These are phyloP conservation scores for Diplocarpon mali DNA, from an alignment of 2,329 filamentous ascomycete genomes.

Conservation along the genomic window DNA sequence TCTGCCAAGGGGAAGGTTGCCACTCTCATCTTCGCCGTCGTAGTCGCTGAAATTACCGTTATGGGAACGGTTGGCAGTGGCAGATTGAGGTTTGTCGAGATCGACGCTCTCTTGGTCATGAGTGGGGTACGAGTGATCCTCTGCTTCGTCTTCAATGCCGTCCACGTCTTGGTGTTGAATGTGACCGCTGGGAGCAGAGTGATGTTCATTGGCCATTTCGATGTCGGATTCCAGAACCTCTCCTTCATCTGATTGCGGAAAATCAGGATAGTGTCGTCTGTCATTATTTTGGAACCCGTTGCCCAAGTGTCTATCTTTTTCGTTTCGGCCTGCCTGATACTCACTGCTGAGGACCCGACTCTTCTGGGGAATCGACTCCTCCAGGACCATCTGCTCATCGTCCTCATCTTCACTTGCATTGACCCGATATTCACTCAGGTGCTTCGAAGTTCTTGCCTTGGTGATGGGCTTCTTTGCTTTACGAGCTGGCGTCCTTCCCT, in stretches of 20 bases:
- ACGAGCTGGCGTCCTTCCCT: background rate
- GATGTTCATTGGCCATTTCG: background rate
- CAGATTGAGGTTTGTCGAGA: background rate
- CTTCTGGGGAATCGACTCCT: background rate
- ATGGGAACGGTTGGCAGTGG: background rate
- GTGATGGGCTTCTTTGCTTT: background rate
- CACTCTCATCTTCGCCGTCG: background rate
- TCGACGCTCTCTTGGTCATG: slow-evolving; percentile 6
- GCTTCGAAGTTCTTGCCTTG: background rate
- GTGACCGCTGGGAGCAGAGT: background rate
- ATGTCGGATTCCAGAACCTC: slow-evolving; percentile 1
- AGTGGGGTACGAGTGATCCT: background rate
- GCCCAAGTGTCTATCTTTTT: background rate
- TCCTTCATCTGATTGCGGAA: background rate
- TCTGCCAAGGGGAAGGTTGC: background rate
- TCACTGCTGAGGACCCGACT: no score
- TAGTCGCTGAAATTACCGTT: background rate
- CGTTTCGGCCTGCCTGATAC: background rate
- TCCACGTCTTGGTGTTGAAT: background rate
- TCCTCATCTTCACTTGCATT: slow-evolving; percentile 1
- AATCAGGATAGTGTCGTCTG: no score
- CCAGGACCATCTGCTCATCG: background rate
- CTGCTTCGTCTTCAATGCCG: slow-evolving; percentile 1
- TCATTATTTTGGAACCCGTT: no score
- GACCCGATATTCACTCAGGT: background rate